phyloP scores from a whole-genome alignment of 2,329 filamentous ascomycete species.

The Trichothecium roseum region DNA sequence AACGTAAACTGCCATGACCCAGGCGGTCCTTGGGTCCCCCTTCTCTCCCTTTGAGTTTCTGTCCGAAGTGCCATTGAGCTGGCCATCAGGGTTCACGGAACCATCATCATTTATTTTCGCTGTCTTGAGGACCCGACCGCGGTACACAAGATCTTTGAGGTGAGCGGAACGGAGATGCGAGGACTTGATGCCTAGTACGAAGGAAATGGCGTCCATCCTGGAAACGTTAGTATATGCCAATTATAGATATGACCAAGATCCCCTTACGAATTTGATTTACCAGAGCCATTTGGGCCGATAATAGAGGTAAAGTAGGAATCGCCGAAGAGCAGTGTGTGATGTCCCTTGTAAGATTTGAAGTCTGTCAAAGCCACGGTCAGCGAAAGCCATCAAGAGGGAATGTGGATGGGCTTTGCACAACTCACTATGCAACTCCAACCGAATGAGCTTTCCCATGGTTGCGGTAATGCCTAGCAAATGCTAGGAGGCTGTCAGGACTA shows the following conservation, averaged over 20 bases:
- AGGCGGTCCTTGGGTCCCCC: slow-evolving; percentile 83
- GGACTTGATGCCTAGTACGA: slow-evolving; percentile 96
- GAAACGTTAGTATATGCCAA: slow-evolving; percentile 2
- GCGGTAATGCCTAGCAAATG: slow-evolving; percentile 7
- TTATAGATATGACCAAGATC: slow-evolving; percentile 6
- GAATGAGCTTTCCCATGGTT: slow-evolving; percentile 91
- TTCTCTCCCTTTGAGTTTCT: slow-evolving; percentile 56
- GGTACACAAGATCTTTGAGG: slow-evolving; percentile 90
- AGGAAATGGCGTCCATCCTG: slow-evolving; percentile 98
- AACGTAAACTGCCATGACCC: slow-evolving; percentile 99
- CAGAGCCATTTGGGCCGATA: slow-evolving; percentile 98
- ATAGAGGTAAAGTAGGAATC: slow-evolving; percentile 99
- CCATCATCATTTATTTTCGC: slow-evolving; percentile 89
- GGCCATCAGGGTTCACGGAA: slow-evolving; percentile 55
- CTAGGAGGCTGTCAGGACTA: too few relatives aligned
- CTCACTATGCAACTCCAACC: slow-evolving; percentile 87
- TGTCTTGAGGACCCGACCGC: slow-evolving; percentile 83
- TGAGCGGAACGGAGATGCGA: slow-evolving; percentile 94
- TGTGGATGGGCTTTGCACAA: slow-evolving; percentile 8
- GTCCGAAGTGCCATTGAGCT: slow-evolving; percentile 50
- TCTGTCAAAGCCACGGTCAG: slow-evolving; percentile 39
- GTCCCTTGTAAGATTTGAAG: slow-evolving; percentile 99
- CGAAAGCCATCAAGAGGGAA: background rate
- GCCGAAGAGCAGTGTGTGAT: slow-evolving; percentile 87
- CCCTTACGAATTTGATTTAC: slow-evolving; percentile 91